Base-by-base conservation (phyloP, 345 rosid genomes). In the Balakata baccata region DNA sequence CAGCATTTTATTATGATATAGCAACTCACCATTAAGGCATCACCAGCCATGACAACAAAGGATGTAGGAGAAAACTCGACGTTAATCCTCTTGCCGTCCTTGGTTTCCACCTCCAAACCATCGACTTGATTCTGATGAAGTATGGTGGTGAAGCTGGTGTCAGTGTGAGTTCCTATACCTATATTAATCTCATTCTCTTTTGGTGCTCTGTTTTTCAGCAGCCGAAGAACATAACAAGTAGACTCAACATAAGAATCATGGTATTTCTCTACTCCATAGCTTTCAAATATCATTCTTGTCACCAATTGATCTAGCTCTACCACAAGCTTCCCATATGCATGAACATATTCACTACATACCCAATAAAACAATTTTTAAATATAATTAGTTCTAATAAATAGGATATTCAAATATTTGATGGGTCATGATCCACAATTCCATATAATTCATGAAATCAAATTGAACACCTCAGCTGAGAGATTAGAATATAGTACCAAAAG, bases 261-360 rank as follows among this genome's bases (percentile, higher is more conserved):
- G 54, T 80, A 64, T 45, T 82, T 85, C 62, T 76, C 85, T 6
- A 81, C 71, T n/a, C 90, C 88, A 53, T 86, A 90, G 80, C 91
- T 83, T 64, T 89, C 93, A 74, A 80, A 87, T 41, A 86, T 14
- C 93, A 90, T 86, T 60, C 81, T 87, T 71, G 83, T 74, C 76
- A 87, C 88, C 46, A 66, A 72, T 66, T 64, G 76, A 11, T 90
- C 88, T 34, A 90, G 67, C 74, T 80, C 87, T 2, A 78, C 79
- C 9, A 82, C 62, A 18, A 86, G 61, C 77, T 74, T 84, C 41
- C 88, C 86, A 34, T 75, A 87, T 63, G 11, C 72, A 69, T 76
- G 79, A 23, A 80, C 66, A 37, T 41, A 65, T 20, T 70, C 73
- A 39, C 81, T 78, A 38, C 1, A 16, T 14, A 53, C 57, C 43